Evolutionary conservation across 2,329 filamentous ascomycete genomes (phyloP), one percentile per base, ranked within the genome.

Genomic region (Rhynchosporium graminicola): DNA sequence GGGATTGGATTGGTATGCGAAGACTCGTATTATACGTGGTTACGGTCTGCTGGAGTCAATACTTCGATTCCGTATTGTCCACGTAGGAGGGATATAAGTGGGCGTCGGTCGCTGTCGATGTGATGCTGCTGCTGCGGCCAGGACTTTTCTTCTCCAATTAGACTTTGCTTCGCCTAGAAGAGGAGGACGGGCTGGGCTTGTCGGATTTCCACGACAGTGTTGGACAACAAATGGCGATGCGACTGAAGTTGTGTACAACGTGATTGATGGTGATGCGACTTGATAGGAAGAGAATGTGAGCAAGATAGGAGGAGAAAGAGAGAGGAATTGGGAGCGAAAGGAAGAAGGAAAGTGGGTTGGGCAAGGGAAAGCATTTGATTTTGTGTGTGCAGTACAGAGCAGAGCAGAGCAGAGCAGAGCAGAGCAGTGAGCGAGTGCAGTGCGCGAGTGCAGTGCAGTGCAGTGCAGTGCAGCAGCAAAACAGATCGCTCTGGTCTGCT

Each of bases 141-240:
- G 60, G 60, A 64, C 62, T 65, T 65, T 65, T 64, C 66, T 66
- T 60, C 59, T 52, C 69, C 69, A 71, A 70, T 70, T 68, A 71
- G 51, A 60, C 55, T 60, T 65, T 64, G 61, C 54, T 56, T 62
- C 60, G 60, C 59, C 56, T 61, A 58, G 54, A 77, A 80, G 82
- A 82, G 71, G 38, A 20, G 13, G 52, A 26, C 40, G 50, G 63
- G 60, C 54, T 54, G 63, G 60, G 58, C 63, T 46, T 65, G 48
- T 59, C 57, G 50, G n/a, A 12, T 46, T 57, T 47, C 48, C 33
- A 60, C 47, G 57, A 59, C 59, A 57, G 48, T 64, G 67, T 61
- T 65, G 63, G 67, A 68, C 67, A 56, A 65, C 10, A 12, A 15
- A 62, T 59, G 60, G 62, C 58, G 61, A 62, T 47, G 33, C 33